Evolutionary conservation across 2,329 filamentous ascomycete species (phyloP).

Genomic region (Colletotrichum sp.): DNA sequence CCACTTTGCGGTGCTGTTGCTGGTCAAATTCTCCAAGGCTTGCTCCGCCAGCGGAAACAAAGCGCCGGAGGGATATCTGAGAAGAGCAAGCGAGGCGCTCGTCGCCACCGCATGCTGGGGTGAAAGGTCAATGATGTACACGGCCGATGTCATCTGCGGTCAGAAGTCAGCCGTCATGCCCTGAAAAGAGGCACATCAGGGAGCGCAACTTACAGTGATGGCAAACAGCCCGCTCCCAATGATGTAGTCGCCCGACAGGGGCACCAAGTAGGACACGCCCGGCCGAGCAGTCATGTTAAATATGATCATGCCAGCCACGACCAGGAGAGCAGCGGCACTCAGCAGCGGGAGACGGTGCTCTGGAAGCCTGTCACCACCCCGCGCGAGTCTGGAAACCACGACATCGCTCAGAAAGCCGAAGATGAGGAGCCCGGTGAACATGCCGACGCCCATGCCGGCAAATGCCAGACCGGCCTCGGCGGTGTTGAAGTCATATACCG

Average conservation of each 20-base stretch:
- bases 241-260: background rate
- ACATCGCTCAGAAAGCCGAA: constrained; percentile 9
- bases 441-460: background rate
- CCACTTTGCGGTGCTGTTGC: constrained; percentile 8
- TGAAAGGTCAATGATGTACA: constrained; percentile 5
- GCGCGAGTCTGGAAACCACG: background rate
- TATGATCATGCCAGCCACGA: background rate
- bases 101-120: constrained; percentile 5
- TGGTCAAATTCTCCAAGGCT: background rate
- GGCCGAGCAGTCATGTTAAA: background rate
- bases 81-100: background rate
- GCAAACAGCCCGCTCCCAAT: background rate
- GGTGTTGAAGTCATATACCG: background rate
- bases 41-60: background rate
- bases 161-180: background rate
- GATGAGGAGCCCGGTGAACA: background rate
- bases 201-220: background rate
- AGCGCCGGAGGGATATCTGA: constrained; percentile 2
- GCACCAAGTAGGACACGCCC: background rate
- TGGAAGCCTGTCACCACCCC: background rate
- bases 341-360: constrained; percentile 8
- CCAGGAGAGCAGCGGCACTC: background rate
- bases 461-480: background rate
- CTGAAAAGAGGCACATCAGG: background rate
- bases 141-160: constrained; percentile 1